Evolutionary conservation across 345 rosid genomes (phyloP).

Genomic region (Ailanthus altissimus): DNA sequence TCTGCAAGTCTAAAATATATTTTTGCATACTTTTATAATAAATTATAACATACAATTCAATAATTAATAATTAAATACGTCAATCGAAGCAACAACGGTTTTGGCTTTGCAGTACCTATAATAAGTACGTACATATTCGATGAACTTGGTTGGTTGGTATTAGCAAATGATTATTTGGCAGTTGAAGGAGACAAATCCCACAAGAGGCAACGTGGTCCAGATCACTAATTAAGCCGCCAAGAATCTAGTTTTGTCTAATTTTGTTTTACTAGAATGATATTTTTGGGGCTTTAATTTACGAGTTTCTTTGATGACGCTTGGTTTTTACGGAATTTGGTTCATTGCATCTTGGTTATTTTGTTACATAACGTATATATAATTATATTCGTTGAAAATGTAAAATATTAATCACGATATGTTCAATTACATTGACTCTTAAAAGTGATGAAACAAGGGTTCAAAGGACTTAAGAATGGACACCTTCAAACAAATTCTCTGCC

Average conservation of each 20-base stretch:
- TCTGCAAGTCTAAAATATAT: not conserved
- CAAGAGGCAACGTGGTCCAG: slow-evolving; percentile 16
- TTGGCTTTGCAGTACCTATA: too few species aligned
- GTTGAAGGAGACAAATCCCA: slow-evolving; percentile 13
- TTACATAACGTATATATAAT: too few species aligned
- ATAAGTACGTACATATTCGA: slow-evolving; percentile 33
- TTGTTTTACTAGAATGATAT: slow-evolving; percentile 30
- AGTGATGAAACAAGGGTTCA: too few species aligned
- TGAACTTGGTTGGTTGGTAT: too few species aligned
- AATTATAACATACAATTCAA: not conserved
- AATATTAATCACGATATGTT: too few species aligned
- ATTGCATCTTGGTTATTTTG: not conserved
- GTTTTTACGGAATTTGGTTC: not conserved
- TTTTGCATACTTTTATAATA: not conserved
- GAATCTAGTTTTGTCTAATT: slow-evolving; percentile 29
- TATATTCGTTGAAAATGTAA: not conserved
- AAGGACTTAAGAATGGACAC: too few species aligned
- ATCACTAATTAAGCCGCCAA: slow-evolving; percentile 29
- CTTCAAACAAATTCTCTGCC: too few species aligned
- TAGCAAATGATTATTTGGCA: too few species aligned
- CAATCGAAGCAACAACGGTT: slow-evolving; percentile 30
- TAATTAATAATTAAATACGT: not conserved
- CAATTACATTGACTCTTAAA: too few species aligned
- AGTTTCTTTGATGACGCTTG: too few species aligned
- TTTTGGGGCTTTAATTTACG: slow-evolving; percentile 31